phyloP scores from a whole-genome alignment of 495 filamentous ascomycete species.

The Amphirosellinia nigrospora region DNA sequence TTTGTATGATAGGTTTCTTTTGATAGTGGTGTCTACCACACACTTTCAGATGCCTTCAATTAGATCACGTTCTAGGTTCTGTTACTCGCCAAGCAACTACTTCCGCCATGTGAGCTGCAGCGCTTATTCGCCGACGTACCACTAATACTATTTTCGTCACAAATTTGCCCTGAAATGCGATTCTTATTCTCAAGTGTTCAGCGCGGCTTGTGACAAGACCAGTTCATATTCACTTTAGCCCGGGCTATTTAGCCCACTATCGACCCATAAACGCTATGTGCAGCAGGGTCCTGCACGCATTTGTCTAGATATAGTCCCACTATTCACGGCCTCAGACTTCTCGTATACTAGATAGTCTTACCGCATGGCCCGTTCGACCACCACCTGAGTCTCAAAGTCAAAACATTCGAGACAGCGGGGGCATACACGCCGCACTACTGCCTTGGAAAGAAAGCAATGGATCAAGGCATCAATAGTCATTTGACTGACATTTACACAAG shows the following conservation, averaged over 20 bases:
- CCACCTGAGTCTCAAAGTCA: background rate
- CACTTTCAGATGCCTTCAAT: background rate
- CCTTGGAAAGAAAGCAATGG: background rate
- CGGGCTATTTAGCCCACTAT: background rate
- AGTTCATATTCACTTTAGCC: background rate
- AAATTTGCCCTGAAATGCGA: background rate
- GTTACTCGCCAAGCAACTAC: conserved; percentile 4
- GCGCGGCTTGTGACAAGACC: background rate
- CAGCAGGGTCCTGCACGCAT: background rate
- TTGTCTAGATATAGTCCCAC: background rate
- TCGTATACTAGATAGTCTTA: background rate
- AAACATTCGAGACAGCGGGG: background rate
- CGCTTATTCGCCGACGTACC: background rate
- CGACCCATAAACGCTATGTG: background rate
- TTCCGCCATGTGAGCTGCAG: background rate
- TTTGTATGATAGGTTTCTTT: background rate
- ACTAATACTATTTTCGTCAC: background rate
- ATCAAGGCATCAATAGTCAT: background rate
- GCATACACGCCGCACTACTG: background rate
- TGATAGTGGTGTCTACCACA: background rate
- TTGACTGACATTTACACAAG: conserved; percentile 1
- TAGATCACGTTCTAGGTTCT: background rate
- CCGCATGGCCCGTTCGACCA: background rate
- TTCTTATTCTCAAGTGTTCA: background rate
- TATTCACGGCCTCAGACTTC: background rate